These are phyloP conservation scores for Onygenales sp. DNA, from an alignment of 2,329 filamentous ascomycete species.

Conservation along the genomic window DNA sequence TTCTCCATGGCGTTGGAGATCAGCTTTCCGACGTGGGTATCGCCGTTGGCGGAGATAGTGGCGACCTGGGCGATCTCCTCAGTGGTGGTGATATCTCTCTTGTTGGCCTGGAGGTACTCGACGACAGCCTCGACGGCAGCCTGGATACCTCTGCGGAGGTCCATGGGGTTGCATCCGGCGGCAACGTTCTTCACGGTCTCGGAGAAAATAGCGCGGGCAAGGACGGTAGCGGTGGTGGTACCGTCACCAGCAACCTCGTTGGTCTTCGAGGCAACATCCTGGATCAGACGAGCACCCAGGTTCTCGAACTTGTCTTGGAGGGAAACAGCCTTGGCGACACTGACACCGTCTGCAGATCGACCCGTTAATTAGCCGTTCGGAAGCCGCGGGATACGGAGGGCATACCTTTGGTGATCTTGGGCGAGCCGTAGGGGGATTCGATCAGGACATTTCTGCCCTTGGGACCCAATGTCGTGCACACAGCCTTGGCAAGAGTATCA, in stretches of 20 bases:
- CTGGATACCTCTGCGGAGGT: constrained; percentile 93
- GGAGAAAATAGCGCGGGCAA: constrained; percentile 96
- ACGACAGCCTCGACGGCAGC: constrained; percentile 91
- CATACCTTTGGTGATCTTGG: constrained; percentile 98
- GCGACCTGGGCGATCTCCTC: constrained; percentile 96
- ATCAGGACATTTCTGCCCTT: constrained; percentile 98
- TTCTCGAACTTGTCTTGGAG: constrained; percentile 99
- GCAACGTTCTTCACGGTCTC: constrained; percentile 99
- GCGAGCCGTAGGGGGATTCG: constrained; percentile 95
- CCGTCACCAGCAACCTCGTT: constrained; percentile 98
- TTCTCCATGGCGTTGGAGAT: constrained; percentile 99
- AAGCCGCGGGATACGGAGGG: constrained; percentile 4
- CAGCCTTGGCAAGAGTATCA: constrained; percentile 91
- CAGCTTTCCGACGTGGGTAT: constrained; percentile 86
- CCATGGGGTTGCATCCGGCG: constrained; percentile 99
- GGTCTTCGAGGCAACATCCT: constrained; percentile 98
- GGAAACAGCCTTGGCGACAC: constrained; percentile 77
- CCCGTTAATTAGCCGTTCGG: neutral
- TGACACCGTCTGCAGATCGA: constrained; percentile 61
- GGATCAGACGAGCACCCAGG: constrained; percentile 88
- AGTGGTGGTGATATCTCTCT: constrained; percentile 95
- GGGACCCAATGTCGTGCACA: constrained; percentile 89
- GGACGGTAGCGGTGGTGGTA: constrained; percentile 94
- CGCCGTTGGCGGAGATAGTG: constrained; percentile 96
- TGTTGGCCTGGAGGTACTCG: constrained; percentile 88